A percentile compares a stretch with the other conserved stretches of the same genome.
These are phyloP conservation scores for Rubroboletus pulcherrimus DNA, from an alignment of 768 basidiomycete genomes.

Conservation along the genomic window DNA sequence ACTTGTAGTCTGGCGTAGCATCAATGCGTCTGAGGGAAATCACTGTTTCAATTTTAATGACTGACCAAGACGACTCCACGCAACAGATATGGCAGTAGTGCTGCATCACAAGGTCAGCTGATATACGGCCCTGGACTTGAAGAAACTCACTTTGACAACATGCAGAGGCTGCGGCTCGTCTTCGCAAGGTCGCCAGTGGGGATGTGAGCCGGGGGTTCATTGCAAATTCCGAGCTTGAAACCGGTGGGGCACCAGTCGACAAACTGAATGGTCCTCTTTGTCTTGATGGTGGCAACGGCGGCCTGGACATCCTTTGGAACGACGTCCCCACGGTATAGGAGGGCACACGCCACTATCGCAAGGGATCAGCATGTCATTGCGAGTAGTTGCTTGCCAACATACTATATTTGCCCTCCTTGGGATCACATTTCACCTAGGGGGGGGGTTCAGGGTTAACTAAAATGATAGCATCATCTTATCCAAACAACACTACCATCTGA, in stretches of 20 bases:
- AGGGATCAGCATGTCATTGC: slow-evolving; percentile 12
- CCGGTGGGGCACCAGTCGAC: slow-evolving; percentile 99
- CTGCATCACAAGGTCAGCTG: slow-evolving; percentile 33
- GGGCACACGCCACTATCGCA: slow-evolving; percentile 76
- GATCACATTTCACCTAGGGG: slow-evolving; percentile 74
- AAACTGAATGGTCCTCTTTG: slow-evolving; percentile 96
- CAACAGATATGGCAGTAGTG: slow-evolving; percentile 90
- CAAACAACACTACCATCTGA: slow-evolving; percentile 67
- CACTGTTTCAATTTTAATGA: neutral
- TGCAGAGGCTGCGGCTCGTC: slow-evolving; percentile 91
- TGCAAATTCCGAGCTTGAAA: slow-evolving; percentile 98
- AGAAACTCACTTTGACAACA: slow-evolving; percentile 78
- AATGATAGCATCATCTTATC: neutral
- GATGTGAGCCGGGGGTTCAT: slow-evolving; percentile 88
- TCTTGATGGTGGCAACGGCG: slow-evolving; percentile 92
- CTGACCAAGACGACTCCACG: slow-evolving; percentile 84
- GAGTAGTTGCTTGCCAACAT: slow-evolving; percentile 27
- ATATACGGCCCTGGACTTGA: neutral
- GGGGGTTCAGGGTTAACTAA: slow-evolving; percentile 1
- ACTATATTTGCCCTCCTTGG: slow-evolving; percentile 98
- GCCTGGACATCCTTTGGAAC: slow-evolving; percentile 95
- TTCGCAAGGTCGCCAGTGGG: slow-evolving; percentile 96
- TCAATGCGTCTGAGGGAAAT: slow-evolving; percentile 5
- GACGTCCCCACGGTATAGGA: slow-evolving; percentile 94
- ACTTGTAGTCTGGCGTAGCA: slow-evolving; percentile 76